Evolutionary conservation across 345 rosid species (phyloP), one percentile per base, ranked within the genome.

Genomic region (Turritis glabra): DNA sequence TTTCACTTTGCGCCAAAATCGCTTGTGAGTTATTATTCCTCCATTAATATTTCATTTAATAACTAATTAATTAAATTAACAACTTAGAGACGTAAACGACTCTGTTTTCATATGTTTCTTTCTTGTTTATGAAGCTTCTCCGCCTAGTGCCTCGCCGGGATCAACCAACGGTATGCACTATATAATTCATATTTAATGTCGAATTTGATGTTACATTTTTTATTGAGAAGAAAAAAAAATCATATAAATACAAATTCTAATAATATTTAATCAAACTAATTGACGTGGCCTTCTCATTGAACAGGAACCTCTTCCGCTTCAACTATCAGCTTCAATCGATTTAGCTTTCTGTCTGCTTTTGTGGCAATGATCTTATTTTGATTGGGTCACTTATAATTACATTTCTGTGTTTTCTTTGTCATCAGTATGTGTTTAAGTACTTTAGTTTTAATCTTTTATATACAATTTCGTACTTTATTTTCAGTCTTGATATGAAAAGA

Each of bases 1-100:
- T 70, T 0, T 78, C 90, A 22, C 47, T 55, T 10, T 90, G 96
- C 79, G 46, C 73, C 37, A 57, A 69, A 54, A 7, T 2, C 27
- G 64, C 40, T 61, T 8, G 74, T 76, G 56, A 68, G 79, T 75
- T 5, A 17, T 35, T 18, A 18, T 19, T 58, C 14, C 33, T 44
- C 8, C 18, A 10, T 44, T 56, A 5, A 8, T 19, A 17, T 32
- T 29, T 1, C 43, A 29, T 29, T 55, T 9, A 14, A 26, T 14
- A 29, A 29, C 17, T 53, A 26, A 7, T 33, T 56, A 9, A 7
- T 23, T 44, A 57, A 25, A 44, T 56, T 29, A 6, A 41, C 25
- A 23, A 33, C 7, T 57, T 17, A 7, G 29, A 1, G 23, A 56
- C 13, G 29, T 56, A 22, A 33, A 53, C 9, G 19, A 62, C 30